A percentile compares a stretch with the other conserved stretches of the same genome.
Evolutionary conservation across 305 asterid species (phyloP).

Genomic region (Lippia alba): DNA sequence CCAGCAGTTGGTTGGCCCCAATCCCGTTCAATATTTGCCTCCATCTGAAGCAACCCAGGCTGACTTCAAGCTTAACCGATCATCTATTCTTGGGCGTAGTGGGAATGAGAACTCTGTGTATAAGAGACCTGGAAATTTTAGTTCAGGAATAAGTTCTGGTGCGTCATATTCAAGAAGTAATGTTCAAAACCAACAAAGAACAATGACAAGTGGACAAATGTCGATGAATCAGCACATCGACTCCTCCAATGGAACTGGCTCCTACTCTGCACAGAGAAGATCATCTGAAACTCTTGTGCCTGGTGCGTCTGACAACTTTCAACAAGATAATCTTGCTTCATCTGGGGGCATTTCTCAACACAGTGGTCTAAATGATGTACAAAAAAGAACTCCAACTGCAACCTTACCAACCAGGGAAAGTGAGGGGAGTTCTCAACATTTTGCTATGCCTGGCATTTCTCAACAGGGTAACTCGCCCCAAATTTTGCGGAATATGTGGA

Average conservation of each 20-base stretch:
- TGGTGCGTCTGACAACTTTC: conserved; percentile 42
- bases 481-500: conserved; percentile 45
- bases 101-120: conserved; percentile 39
- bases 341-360: conserved; percentile 40
- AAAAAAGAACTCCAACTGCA: conserved; percentile 43
- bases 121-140: conserved; percentile 47
- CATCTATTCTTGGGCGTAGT: conserved; percentile 31
- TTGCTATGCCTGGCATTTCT: conserved; percentile 42
- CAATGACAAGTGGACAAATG: conserved; percentile 44
- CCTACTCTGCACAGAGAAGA: conserved; percentile 41
- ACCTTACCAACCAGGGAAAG: conserved; percentile 39
- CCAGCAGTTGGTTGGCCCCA: conserved; percentile 36
- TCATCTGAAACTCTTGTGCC: conserved; percentile 43
- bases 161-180: conserved; percentile 45
- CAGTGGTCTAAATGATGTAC: conserved; percentile 40
- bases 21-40: no score
- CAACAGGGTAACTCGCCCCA: conserved; percentile 45
- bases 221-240: conserved; percentile 40
- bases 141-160: conserved; percentile 47
- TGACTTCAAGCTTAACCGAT: no score
- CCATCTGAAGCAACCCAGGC: no score
- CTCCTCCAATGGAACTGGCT: conserved; percentile 38
- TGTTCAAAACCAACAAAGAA: conserved; percentile 47
- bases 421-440: conserved; percentile 42
- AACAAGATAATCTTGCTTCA: conserved; percentile 38